phyloP scores from a whole-genome alignment of 345 rosid species.

The Gossypium bickii region DNA sequence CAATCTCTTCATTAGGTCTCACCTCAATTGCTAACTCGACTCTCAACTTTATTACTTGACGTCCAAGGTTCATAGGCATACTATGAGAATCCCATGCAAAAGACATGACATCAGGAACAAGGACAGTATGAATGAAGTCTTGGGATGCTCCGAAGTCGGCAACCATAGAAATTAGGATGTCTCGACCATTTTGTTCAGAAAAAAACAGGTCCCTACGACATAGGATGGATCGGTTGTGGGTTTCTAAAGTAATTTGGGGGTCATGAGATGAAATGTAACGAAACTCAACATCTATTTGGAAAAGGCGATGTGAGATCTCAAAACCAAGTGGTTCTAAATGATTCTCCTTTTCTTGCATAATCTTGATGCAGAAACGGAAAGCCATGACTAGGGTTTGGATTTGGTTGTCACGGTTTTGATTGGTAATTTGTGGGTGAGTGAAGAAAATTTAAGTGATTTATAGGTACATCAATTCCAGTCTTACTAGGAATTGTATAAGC shows the following conservation, averaged over 20 bases:
- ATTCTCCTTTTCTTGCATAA: not conserved
- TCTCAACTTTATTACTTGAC: not conserved
- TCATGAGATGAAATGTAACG: not conserved
- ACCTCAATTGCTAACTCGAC: not conserved
- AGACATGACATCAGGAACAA: not conserved
- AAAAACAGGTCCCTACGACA: not conserved
- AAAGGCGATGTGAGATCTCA: not conserved
- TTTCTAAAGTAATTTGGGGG: not conserved
- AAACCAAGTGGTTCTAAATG: not conserved
- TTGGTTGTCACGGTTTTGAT: not conserved
- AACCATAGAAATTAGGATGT: not conserved
- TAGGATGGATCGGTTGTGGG: not conserved
- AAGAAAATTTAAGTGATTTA: not conserved
- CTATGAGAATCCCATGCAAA: not conserved
- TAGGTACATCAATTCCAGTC: not conserved
- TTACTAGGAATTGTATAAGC: not conserved
- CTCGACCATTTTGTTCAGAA: not conserved
- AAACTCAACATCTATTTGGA: not conserved
- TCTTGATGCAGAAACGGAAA: not conserved
- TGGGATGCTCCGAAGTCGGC: not conserved
- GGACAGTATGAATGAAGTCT: not conserved
- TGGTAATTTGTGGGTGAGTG: not conserved
- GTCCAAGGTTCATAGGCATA: not conserved
- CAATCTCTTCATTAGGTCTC: not conserved
- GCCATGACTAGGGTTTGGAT: not conserved